Percentiles rank a stretch among this genome's conserved stretches.
These are phyloP conservation scores for Fraxinus ornus DNA, from an alignment of 305 asterid genomes.

Conservation along the genomic window DNA sequence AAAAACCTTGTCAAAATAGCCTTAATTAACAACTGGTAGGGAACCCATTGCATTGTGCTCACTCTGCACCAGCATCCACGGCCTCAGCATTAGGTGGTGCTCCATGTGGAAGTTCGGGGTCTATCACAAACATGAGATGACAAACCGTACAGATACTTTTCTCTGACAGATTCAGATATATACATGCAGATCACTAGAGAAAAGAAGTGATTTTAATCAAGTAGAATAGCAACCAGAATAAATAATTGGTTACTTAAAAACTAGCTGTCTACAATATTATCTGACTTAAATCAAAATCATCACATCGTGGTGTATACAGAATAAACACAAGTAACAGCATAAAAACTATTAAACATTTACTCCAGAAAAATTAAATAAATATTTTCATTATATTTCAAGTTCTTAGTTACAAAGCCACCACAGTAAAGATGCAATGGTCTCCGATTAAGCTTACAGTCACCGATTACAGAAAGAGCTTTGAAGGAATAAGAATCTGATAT, in stretches of 20 bases:
- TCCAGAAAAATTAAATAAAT: background rate
- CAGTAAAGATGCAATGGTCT: background rate
- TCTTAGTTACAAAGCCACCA: background rate
- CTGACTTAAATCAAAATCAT: background rate
- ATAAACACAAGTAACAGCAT: background rate
- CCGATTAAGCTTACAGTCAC: background rate
- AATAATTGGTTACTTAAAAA: no score
- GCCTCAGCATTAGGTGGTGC: background rate
- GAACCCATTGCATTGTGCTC: background rate
- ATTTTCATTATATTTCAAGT: background rate
- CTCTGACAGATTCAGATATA: background rate
- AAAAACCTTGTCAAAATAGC: background rate
- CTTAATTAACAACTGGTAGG: background rate
- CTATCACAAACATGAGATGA: background rate
- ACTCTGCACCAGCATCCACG: background rate
- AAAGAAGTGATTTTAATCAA: background rate
- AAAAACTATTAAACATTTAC: background rate
- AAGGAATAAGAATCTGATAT: conserved; percentile 20
- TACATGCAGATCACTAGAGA: background rate
- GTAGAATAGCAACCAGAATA: background rate
- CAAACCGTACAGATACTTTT: background rate
- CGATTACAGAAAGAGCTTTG: background rate
- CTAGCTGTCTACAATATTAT: background rate
- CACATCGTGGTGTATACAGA: background rate
- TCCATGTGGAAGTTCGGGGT: background rate